Evolutionary conservation across 1,284 basidiomycete species (phyloP).

Genomic region (Hymenochaete sp.): DNA sequence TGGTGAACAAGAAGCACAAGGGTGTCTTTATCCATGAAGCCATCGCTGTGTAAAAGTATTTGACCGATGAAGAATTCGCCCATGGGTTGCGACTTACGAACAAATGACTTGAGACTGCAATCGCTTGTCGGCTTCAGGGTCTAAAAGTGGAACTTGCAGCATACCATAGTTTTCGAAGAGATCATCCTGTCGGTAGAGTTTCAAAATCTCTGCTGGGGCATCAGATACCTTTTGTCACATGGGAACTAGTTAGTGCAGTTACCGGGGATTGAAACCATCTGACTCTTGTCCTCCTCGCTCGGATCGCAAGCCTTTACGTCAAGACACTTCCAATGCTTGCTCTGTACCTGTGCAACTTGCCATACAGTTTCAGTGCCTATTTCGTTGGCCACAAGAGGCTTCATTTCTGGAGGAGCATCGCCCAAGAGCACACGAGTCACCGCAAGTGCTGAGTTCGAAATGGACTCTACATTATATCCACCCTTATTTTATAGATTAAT

Average conservation of each 20-base stretch:
- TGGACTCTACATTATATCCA: conserved; percentile 90
- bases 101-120: conserved; percentile 79
- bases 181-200: conserved; percentile 74
- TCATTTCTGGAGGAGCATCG: conserved; percentile 70
- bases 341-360: conserved; percentile 80
- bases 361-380: conserved; percentile 81
- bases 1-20: conserved; percentile 84
- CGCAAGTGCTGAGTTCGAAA: conserved; percentile 80
- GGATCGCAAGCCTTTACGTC: conserved; percentile 74
- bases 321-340: conserved; percentile 85
- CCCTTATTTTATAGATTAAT: conserved; percentile 45
- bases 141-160: conserved; percentile 73
- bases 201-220: conserved; percentile 57
- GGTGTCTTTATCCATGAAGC: conserved; percentile 60
- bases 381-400: conserved; percentile 63
- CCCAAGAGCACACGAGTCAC: conserved; percentile 83
- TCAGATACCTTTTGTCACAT: not conserved
- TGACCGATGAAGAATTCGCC: conserved; percentile 5
- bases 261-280: conserved; percentile 62
- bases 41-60: conserved; percentile 35
- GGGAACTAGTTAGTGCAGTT: conserved; percentile 10
- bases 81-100: conserved; percentile 48
- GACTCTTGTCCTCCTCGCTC: conserved; percentile 52
- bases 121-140: conserved; percentile 51
- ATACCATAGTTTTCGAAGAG: conserved; percentile 67